Percentiles rank a stretch among this genome's conserved stretches.
Evolutionary conservation across 1,139 yeast genomes (phyloP).

Genomic region (Geotrichum bryndzae): DNA sequence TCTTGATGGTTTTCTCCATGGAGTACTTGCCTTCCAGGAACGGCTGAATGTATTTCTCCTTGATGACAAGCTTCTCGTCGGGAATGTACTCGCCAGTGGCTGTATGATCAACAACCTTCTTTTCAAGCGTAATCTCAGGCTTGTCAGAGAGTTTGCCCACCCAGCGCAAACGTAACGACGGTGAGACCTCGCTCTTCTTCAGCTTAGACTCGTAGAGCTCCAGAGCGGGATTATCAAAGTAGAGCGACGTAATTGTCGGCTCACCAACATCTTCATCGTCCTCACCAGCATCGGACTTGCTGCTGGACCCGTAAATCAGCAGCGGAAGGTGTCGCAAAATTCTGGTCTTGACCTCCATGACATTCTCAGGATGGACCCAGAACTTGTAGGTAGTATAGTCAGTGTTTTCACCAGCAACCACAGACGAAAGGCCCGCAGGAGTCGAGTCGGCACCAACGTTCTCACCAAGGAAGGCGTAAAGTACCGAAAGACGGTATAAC

Average conservation of each 20-base stretch:
- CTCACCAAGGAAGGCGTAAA: conserved; percentile 76
- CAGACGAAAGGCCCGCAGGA: conserved; percentile 30
- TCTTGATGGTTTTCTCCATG: conserved; percentile 45
- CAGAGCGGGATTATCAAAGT: conserved; percentile 78
- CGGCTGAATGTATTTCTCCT: conserved; percentile 71
- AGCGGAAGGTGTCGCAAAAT: conserved; percentile 91
- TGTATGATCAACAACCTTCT: conserved; percentile 60
- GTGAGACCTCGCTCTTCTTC: conserved; percentile 61
- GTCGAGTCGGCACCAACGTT: conserved; percentile 38
- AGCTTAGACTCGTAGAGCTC: conserved; percentile 83
- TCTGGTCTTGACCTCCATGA: conserved; percentile 94
- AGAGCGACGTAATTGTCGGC: conserved; percentile 78
- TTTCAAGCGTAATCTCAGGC: conserved; percentile 75
- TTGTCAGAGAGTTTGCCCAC: conserved; percentile 72
- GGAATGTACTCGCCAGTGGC: conserved; percentile 30
- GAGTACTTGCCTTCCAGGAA: conserved; percentile 46
- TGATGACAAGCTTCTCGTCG: conserved; percentile 54
- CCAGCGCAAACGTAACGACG: conserved; percentile 85
- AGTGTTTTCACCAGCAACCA: conserved; percentile 42
- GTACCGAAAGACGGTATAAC: conserved; percentile 70
- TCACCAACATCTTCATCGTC: conserved; percentile 44
- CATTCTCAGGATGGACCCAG: conserved; percentile 93
- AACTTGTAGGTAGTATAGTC: conserved; percentile 77
- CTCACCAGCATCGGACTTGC: conserved; percentile 36
- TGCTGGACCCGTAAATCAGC: conserved; percentile 51